phyloP scores from a whole-genome alignment of 768 basidiomycete genomes.

The Hydnum rufescens region DNA sequence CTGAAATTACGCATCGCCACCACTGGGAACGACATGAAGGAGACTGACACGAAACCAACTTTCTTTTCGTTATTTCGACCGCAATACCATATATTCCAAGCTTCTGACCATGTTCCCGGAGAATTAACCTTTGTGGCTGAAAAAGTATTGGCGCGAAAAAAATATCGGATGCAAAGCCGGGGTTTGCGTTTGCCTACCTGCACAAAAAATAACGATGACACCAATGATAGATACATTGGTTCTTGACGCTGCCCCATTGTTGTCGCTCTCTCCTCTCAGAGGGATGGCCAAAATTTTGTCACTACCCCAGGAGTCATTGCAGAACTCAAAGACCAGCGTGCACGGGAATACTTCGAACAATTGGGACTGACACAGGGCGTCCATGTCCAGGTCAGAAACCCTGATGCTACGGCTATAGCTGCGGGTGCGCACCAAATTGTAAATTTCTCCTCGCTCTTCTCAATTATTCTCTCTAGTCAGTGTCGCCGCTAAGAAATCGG shows the following conservation, averaged over 20 bases:
- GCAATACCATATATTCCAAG: too few species aligned
- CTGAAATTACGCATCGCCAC: too few species aligned
- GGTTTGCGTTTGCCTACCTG: too few species aligned
- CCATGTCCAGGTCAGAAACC: slow-evolving; percentile 45
- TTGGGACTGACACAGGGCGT: slow-evolving; percentile 65
- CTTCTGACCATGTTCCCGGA: too few species aligned
- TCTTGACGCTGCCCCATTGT: slow-evolving; percentile 82
- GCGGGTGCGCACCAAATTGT: slow-evolving; percentile 22
- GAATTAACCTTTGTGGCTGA: too few species aligned
- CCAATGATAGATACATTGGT: slow-evolving; percentile 38
- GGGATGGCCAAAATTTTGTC: slow-evolving; percentile 71
- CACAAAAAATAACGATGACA: too few species aligned
- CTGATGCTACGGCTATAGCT: slow-evolving; percentile 44
- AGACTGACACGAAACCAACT: too few species aligned
- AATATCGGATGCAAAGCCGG: too few species aligned
- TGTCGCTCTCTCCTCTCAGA: slow-evolving; percentile 75
- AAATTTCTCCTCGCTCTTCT: neutral
- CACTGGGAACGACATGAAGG: too few species aligned
- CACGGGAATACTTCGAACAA: slow-evolving; percentile 68
- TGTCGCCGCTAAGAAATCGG: slow-evolving; percentile 83
- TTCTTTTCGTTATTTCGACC: too few species aligned
- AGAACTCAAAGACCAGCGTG: slow-evolving; percentile 76
- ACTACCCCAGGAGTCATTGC: slow-evolving; percentile 81
- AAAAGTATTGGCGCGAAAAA: too few species aligned
- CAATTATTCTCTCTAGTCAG: slow-evolving; percentile 35